phyloP scores from a whole-genome alignment of 345 rosid species.

The Lepidium aucheri region DNA sequence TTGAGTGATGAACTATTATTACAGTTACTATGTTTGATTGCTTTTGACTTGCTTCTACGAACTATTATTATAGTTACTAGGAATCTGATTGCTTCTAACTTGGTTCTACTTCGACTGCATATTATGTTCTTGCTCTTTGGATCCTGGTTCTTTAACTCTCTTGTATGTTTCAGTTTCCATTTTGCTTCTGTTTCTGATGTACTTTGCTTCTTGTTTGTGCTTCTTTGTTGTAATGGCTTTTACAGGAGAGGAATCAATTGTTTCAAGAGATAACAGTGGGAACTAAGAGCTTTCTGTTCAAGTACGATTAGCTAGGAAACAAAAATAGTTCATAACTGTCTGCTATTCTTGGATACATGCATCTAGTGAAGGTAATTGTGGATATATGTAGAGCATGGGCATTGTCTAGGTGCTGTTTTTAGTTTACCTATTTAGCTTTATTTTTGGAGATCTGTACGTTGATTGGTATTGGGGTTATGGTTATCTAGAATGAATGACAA shows the following conservation, averaged over 20 bases:
- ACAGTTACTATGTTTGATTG: no score
- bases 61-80: no score
- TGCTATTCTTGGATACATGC: slow-evolving; percentile 97
- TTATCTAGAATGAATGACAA: not conserved
- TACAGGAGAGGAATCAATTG: slow-evolving; percentile 39
- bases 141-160: no score
- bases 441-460: not conserved
- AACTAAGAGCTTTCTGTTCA: slow-evolving; percentile 49
- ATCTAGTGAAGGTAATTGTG: slow-evolving; percentile 66
- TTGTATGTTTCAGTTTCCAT: no score
- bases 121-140: no score
- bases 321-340: slow-evolving; percentile 63
- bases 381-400: not conserved
- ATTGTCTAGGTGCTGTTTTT: not conserved
- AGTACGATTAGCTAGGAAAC: slow-evolving; percentile 44
- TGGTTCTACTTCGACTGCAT: no score
- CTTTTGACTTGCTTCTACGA: no score
- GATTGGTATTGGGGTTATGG: not conserved
- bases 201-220: no score
- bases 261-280: slow-evolving; percentile 31
- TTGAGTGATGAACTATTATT: not conserved
- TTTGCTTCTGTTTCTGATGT: no score
- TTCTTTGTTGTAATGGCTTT: no score
- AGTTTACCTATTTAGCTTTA: not conserved
- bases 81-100: no score